phyloP scores from a whole-genome alignment of 2,329 filamentous ascomycete species.

The Elsinoe arachidis region DNA sequence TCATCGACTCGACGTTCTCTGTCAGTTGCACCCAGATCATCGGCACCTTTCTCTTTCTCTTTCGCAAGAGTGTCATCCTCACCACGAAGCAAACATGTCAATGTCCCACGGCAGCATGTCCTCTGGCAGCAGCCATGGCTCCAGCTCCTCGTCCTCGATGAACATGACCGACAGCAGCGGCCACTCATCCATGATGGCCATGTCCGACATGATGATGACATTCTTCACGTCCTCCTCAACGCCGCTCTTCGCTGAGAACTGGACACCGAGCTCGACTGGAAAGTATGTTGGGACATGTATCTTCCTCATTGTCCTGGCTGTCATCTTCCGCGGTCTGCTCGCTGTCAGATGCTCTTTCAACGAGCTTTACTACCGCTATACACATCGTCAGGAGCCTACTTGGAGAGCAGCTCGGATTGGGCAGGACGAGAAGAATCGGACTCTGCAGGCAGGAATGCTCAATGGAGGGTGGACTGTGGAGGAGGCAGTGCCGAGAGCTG shows the following conservation, averaged over 20 bases:
- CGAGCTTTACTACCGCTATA: not conserved
- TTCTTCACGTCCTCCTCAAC: constrained; percentile 59
- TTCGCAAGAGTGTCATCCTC: not conserved
- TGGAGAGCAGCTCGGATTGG: not conserved
- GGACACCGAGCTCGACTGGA: constrained; percentile 63
- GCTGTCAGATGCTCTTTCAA: constrained; percentile 34
- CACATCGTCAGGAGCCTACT: not conserved
- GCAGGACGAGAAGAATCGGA: not conserved
- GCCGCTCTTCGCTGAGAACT: constrained; percentile 58
- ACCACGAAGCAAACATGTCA: not conserved
- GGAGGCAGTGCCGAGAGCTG: constrained; percentile 59
- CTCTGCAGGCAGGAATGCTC: not conserved
- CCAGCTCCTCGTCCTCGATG: not conserved
- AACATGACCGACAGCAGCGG: not conserved
- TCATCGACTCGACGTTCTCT: not conserved
- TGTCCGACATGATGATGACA: constrained; percentile 42
- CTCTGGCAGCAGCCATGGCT: not conserved
- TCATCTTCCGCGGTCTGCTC: constrained; percentile 60
- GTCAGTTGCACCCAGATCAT: not conserved
- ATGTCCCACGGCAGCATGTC: constrained; percentile 1
- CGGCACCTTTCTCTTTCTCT: not conserved
- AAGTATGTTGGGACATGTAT: constrained; percentile 84
- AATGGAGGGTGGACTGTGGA: constrained; percentile 43
- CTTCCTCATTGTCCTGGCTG: constrained; percentile 71
- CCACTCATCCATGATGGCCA: constrained; percentile 16